These are phyloP conservation scores for Hansenula sp. DNA, from an alignment of 1,139 yeast genomes.

Conservation along the genomic window DNA sequence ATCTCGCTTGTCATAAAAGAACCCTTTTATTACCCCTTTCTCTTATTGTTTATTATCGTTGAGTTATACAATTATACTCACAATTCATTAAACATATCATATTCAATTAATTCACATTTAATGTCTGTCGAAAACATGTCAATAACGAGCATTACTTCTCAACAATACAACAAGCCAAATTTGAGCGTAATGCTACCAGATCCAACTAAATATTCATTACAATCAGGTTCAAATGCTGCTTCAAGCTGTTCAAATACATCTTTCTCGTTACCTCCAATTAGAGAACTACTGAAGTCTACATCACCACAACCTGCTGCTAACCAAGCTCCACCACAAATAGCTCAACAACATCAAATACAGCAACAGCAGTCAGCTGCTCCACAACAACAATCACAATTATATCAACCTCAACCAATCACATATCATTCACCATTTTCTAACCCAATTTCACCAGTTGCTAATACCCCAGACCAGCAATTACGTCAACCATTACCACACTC, in stretches of 20 bases:
- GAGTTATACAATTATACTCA: no score
- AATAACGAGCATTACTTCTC: no score
- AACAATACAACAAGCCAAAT: no score
- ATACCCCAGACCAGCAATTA: conserved; percentile 4
- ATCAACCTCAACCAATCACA: conserved; percentile 6
- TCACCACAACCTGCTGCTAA: background rate
- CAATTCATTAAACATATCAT: no score
- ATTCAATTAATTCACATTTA: background rate
- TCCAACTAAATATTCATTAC: conserved; percentile 3
- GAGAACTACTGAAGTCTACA: conserved; percentile 15
- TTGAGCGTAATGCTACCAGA: background rate
- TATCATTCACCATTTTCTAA: conserved; percentile 3
- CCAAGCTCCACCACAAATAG: background rate
- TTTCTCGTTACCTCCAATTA: conserved; percentile 22
- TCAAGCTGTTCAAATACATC: background rate
- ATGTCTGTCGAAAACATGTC: background rate
- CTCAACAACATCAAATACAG: conserved; percentile 3
- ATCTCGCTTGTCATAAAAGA: no score
- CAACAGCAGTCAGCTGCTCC: background rate
- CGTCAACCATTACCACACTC: conserved; percentile 2
- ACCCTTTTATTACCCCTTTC: no score
- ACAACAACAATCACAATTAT: conserved; percentile 2
- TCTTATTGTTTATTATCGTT: no score
- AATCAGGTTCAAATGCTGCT: conserved; percentile 1
- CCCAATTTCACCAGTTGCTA: conserved; percentile 7